A percentile compares a stretch with the other conserved stretches of the same genome.
Evolutionary conservation across 768 basidiomycete genomes (phyloP).

Genomic region (Leccinum fibrillosum): DNA sequence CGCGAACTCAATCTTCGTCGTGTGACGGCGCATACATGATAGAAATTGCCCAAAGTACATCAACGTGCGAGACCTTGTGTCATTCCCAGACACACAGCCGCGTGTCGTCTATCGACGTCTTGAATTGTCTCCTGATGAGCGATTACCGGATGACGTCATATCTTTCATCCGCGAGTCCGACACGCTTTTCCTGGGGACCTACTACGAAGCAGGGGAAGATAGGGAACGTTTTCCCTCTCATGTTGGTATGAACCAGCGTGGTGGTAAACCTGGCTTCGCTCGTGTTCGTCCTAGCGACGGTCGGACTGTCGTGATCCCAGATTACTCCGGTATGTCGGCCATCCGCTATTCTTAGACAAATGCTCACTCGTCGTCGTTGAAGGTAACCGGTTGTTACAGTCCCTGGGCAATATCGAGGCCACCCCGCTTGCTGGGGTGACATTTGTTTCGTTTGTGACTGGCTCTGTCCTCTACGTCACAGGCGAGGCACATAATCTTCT

Average conservation of each 20-base stretch:
- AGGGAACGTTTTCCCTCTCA: slow-evolving; percentile 47
- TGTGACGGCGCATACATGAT: background rate
- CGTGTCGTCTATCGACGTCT: slow-evolving; percentile 34
- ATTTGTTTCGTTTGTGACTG: slow-evolving; percentile 50
- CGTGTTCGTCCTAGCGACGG: slow-evolving; percentile 54
- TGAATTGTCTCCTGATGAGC: slow-evolving; percentile 34
- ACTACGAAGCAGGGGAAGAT: slow-evolving; percentile 42
- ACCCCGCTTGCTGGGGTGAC: slow-evolving; percentile 56
- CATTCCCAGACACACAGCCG: slow-evolving; percentile 40
- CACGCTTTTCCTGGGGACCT: slow-evolving; percentile 57
- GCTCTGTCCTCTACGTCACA: slow-evolving; percentile 63
- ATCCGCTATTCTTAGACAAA: background rate
- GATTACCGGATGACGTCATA: slow-evolving; percentile 50
- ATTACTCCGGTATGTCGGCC: slow-evolving; percentile 47
- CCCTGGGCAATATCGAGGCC: slow-evolving; percentile 61
- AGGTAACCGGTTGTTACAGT: slow-evolving; percentile 63
- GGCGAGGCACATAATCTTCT: slow-evolving; percentile 52
- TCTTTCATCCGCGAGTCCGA: slow-evolving; percentile 48
- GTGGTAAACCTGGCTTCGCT: slow-evolving; percentile 57
- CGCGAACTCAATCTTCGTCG: background rate
- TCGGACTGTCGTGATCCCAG: slow-evolving; percentile 55
- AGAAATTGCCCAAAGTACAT: slow-evolving; percentile 76
- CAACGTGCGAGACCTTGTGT: slow-evolving; percentile 49
- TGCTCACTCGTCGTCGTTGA: background rate
- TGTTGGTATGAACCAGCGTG: slow-evolving; percentile 66